Percentiles rank a stretch among this genome's conserved stretches.
These are phyloP conservation scores for Rubus idaeus DNA, from an alignment of 306 rosid genomes.

Conservation along the genomic window DNA sequence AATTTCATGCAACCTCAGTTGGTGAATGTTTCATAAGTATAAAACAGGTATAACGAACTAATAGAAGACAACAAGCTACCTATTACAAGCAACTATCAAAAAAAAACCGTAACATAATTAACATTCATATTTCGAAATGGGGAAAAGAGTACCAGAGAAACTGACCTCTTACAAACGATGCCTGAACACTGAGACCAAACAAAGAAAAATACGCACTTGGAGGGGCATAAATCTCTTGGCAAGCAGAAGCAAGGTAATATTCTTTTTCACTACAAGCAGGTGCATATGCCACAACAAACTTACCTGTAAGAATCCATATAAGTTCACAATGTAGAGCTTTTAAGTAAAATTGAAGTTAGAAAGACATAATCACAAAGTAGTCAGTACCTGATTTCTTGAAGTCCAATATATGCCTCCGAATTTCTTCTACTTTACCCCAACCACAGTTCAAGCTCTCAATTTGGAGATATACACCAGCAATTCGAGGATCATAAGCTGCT, in stretches of 20 bases:
- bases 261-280: constrained; percentile 92
- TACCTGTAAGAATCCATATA: constrained; percentile 53
- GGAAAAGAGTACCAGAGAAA: background rate
- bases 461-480: constrained; percentile 76
- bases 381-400: constrained; percentile 83
- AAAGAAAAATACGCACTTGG: constrained; percentile 92
- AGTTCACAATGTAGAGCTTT: constrained; percentile 3
- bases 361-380: constrained; percentile 7
- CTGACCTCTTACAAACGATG: constrained; percentile 80
- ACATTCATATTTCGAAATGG: background rate
- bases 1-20: constrained; percentile 7
- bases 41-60: too few species aligned
- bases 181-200: constrained; percentile 88
- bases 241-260: constrained; percentile 87
- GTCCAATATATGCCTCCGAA: constrained; percentile 77
- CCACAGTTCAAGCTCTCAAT: constrained; percentile 82
- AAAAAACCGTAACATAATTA: background rate
- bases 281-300: constrained; percentile 74
- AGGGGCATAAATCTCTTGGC: constrained; percentile 95
- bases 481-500: constrained; percentile 91
- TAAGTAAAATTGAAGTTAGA: constrained; percentile 7
- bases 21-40: constrained; percentile 13
- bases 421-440: constrained; percentile 93
- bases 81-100: background rate
- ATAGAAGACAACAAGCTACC: too few species aligned